Evolutionary conservation across 805 yeast species (phyloP), one percentile per base, ranked within the genome.

Genomic region (Wickerhamomyces strasburgensis): DNA sequence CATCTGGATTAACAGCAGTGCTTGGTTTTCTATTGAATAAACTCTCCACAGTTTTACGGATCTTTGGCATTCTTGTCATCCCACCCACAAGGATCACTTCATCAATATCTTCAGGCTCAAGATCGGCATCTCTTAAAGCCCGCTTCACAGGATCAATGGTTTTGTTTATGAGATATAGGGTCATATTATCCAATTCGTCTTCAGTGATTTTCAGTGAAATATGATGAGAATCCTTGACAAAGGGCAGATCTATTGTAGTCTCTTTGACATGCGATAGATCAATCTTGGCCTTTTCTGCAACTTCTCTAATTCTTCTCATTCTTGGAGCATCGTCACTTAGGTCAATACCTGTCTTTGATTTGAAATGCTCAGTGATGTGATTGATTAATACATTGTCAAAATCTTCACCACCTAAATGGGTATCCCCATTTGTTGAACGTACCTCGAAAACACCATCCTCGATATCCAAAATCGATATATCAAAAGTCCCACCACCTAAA

Each of bases 11-110:
- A 10, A 84, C 85, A 14, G 76, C 72, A 29, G 82, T 77, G 36
- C 79, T 80, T 27, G 90, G 89, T 43, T 71, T 67, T 54, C 73
- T 79, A 24, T 72, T 68, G 55, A 84, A 83, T 13, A 80, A 46
- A 8, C 65, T 64, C 44, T 68, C 72, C 15, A 84, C 90, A 6
- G 78, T 67, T 27, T 68, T 69, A 43, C 87, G 65, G 42, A 84
- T 76, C 60, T 77, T 79, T 38, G 94, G 94, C 95, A 84, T 84
- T 60, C 94, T 68, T 4, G 95, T 84, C 94, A 84, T 84, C 46
- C 95, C 95, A 40, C 95, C 95, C 27, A 84, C 94, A 29, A 84
- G 57, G 30, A 84, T 74, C 21, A 84, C 77, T 57, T 84, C 88
- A 53, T 84, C 84, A 33, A 84, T 69, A 25, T 83, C 86, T 24